Base-by-base conservation (phyloP, 169 alveolate genomes). In the Babesia caballi region DNA sequence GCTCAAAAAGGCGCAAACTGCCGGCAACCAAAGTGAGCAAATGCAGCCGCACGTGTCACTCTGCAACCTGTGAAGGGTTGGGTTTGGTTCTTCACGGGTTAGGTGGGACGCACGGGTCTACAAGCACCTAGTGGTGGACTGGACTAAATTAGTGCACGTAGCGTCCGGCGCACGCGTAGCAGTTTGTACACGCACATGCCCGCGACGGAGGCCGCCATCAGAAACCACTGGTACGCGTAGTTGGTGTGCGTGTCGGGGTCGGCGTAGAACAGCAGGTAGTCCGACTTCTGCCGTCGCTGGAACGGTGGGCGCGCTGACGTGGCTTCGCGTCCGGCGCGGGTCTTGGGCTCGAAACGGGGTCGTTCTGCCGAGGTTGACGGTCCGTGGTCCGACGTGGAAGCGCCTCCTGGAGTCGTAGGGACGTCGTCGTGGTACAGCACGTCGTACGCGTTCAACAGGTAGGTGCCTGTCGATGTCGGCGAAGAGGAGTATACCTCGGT, bases 151-250 rank as follows among this genome's bases (percentile, higher is more conserved):
- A n/a, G n/a, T n/a, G n/a, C n/a, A n/a, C 38, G 30, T 17, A 69
- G 51, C 28, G 49, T 54, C 38, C 59, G 32, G 19, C 66, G 9
- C 32, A 81, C 59, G 23, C 84, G 50, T 14, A 74, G 21, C 30
- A 84, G 49, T 71, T 88, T 88, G 65, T 84, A 88, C 23, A 75
- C 58, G 35, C 88, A 84, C 65, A 88, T 73, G 2, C 80, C 68
- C 12, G 89, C 76, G 49, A 82, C 67, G n/a, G 90, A 72, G 41
- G 76, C 66, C 4, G 91, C 84, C 84, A 84, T 71, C 21, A 85
- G 84, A 75, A 87, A 90, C 96, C 96, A 93, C 86, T 93, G 96
- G 61, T 89, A 76, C 36, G 96, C 96, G 57, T 93, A 93, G 89
- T 91, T 93, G 80, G 91, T 85, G 74, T 93, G 96, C 0, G 95